phyloP scores from a whole-genome alignment of 108 stramenopile species.

The Cylindrotheca closterium region DNA sequence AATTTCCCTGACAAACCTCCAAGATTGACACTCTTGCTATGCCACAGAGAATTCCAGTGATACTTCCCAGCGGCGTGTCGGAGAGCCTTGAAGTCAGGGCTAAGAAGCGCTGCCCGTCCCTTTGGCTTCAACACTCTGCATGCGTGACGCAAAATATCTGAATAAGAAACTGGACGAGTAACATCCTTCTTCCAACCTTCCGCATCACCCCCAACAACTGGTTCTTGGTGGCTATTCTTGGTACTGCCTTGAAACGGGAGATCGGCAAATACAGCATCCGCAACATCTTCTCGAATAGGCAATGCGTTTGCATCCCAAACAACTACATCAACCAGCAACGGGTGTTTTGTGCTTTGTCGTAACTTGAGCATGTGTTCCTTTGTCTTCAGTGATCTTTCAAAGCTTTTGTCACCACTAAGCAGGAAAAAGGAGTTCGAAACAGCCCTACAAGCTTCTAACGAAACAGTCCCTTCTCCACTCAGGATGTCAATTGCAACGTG shows the following conservation, averaged over 20 bases:
- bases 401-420: slow-evolving; percentile 35
- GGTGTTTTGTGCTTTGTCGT: neutral
- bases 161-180: slow-evolving; percentile 16
- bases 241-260: slow-evolving; percentile 42
- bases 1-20: slow-evolving; percentile 40
- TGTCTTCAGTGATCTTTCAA: slow-evolving; percentile 6
- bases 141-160: slow-evolving; percentile 26
- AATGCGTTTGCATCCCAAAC: slow-evolving; percentile 48
- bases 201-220: slow-evolving; percentile 1
- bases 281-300: slow-evolving; percentile 39
- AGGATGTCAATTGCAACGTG: slow-evolving; percentile 31
- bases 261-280: slow-evolving; percentile 39
- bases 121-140: slow-evolving; percentile 14
- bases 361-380: slow-evolving; percentile 12
- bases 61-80: slow-evolving; percentile 10
- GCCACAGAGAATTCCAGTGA: slow-evolving; percentile 4
- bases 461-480: slow-evolving; percentile 54
- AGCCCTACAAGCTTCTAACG: slow-evolving; percentile 28
- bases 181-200: neutral
- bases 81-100: slow-evolving; percentile 33
- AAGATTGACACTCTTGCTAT: slow-evolving; percentile 24
- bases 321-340: slow-evolving; percentile 34
- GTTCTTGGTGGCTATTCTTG: slow-evolving; percentile 40
- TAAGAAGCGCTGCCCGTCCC: slow-evolving; percentile 37
- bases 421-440: slow-evolving; percentile 21